A percentile compares a stretch with the other conserved stretches of the same genome.
Evolutionary conservation across 495 filamentous ascomycete species (phyloP).

Genomic region (Lasiosphaeria hispida): DNA sequence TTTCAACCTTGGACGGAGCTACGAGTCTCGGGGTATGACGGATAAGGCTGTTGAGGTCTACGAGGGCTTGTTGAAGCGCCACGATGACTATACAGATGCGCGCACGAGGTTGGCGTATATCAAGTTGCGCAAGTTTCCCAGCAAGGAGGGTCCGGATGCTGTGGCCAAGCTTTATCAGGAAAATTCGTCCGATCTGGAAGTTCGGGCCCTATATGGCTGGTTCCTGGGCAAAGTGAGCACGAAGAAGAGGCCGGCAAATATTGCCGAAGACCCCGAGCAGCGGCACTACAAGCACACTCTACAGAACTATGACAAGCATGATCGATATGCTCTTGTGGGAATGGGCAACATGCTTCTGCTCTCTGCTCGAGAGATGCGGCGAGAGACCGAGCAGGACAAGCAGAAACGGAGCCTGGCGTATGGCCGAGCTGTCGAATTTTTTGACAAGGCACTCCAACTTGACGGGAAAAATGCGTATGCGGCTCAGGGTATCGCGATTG

Average conservation of each 20-base stretch:
- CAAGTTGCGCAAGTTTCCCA: conserved; percentile 75
- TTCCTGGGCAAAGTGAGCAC: conserved; percentile 73
- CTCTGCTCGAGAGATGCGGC: conserved; percentile 87
- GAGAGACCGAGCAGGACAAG: conserved; percentile 83
- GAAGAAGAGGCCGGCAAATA: conserved; percentile 73
- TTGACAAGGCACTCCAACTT: conserved; percentile 91
- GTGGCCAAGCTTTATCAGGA: conserved; percentile 78
- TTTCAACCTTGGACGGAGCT: conserved; percentile 95
- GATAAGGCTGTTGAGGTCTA: conserved; percentile 87
- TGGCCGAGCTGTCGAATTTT: conserved; percentile 91
- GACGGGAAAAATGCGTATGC: conserved; percentile 94
- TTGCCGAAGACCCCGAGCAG: conserved; percentile 86
- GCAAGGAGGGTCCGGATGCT: conserved; percentile 79
- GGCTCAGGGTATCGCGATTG: conserved; percentile 92
- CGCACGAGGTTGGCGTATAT: conserved; percentile 85
- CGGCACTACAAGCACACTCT: conserved; percentile 95
- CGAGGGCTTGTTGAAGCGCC: conserved; percentile 74
- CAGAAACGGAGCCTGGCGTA: conserved; percentile 85
- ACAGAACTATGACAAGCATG: conserved; percentile 92
- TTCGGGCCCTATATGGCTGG: conserved; percentile 90
- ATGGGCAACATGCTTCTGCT: conserved; percentile 93
- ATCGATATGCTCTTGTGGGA: conserved; percentile 86
- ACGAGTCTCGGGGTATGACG: conserved; percentile 76
- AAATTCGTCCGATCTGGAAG: conserved; percentile 79
- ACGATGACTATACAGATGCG: conserved; percentile 89